A percentile compares a stretch with the other conserved stretches of the same genome.
Conservation (phyloP, 352 stramenopile genomes). For the Hyaloperonospora arabidopsidis region DNA sequence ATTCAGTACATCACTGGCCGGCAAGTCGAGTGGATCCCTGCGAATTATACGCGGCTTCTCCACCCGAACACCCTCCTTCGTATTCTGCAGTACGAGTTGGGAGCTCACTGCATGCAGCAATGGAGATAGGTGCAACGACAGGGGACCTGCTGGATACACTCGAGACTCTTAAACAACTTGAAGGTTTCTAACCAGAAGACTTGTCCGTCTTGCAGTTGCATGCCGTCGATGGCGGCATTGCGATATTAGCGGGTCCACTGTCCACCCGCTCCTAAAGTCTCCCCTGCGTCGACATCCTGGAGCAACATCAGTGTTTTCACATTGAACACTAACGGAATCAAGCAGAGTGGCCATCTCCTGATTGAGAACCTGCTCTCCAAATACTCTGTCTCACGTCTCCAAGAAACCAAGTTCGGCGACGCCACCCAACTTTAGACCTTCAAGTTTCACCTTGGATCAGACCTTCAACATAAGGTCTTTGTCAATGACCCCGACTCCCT, state of each 20-base stretch:
- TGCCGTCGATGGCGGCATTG: neutral
- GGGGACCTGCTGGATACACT: neutral
- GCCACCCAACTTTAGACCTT: neutral
- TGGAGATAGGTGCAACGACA: neutral
- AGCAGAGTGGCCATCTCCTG: neutral
- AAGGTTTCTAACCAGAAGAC: neutral
- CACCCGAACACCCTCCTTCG: neutral
- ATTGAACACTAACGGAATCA: constrained; percentile 1
- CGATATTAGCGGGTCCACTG: neutral
- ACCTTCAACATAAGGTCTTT: neutral
- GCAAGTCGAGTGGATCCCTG: neutral
- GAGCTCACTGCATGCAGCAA: constrained; percentile 1
- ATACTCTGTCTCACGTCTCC: neutral
- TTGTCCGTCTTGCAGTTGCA: neutral
- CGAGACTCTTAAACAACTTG: neutral
- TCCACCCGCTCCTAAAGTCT: neutral
- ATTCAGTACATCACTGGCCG: constrained; percentile 1
- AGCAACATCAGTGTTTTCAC: constrained; percentile 1
- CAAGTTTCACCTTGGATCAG: neutral
- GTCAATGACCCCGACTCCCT: neutral
- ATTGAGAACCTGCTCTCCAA: neutral
- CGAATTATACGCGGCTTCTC: neutral
- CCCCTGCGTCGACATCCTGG: neutral
- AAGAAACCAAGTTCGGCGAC: neutral
- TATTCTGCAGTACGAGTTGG: neutral